Evolutionary conservation across 352 stramenopile genomes (phyloP).

Genomic region (Phytophthora litchii): DNA sequence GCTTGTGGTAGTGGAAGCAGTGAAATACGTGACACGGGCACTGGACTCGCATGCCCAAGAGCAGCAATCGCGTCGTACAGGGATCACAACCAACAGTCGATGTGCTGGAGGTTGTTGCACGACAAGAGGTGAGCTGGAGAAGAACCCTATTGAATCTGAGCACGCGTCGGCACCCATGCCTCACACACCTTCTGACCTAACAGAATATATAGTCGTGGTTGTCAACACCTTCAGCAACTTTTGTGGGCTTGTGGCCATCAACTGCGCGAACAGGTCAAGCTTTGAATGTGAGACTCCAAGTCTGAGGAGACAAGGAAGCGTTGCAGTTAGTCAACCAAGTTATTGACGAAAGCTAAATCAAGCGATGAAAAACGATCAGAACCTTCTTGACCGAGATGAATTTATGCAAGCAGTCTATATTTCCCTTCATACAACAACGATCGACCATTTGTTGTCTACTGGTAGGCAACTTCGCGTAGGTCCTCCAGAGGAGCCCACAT

Average conservation of each 20-base stretch:
- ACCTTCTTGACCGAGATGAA: background rate
- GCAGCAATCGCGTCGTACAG: slow-evolving; percentile 30
- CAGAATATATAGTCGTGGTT: no score
- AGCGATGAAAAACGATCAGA: slow-evolving; percentile 16
- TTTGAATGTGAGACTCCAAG: background rate
- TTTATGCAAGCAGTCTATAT: slow-evolving; percentile 27
- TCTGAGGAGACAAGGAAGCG: slow-evolving; percentile 15
- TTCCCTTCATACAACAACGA: slow-evolving; percentile 13
- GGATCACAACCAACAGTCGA: slow-evolving; percentile 29
- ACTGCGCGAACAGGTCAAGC: background rate
- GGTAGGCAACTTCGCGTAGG: slow-evolving; percentile 1
- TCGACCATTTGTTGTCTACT: slow-evolving; percentile 9
- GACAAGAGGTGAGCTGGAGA: slow-evolving; percentile 17
- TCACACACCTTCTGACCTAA: slow-evolving; percentile 1
- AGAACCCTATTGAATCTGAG: slow-evolving; percentile 26
- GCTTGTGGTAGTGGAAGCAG: slow-evolving; percentile 1
- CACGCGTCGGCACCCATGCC: slow-evolving; percentile 23
- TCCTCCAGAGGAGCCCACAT: no score
- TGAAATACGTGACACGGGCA: slow-evolving; percentile 24
- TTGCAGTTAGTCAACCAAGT: background rate
- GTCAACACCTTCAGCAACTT: no score
- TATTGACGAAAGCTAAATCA: slow-evolving; percentile 18
- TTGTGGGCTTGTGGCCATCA: slow-evolving; percentile 10
- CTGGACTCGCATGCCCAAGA: slow-evolving; percentile 15
- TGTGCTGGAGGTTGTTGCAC: slow-evolving; percentile 22